Evolutionary conservation across 1,284 basidiomycete species (phyloP).

Genomic region (Golubevia sp.): DNA sequence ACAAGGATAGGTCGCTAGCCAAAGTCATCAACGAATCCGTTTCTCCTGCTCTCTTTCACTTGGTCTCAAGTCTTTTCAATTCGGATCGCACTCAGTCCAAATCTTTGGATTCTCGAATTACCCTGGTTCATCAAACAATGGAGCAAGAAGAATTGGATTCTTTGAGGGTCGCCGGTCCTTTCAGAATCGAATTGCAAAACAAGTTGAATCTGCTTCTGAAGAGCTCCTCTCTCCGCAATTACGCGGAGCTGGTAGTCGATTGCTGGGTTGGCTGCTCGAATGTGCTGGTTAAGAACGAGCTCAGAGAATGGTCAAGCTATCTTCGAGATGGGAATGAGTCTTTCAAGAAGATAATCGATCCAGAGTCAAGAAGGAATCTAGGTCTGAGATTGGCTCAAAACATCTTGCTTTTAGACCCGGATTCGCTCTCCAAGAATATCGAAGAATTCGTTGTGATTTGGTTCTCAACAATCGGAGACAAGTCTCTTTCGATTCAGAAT

Average conservation of each 20-base stretch:
- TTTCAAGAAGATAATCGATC: constrained; percentile 69
- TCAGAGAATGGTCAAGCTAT: constrained; percentile 73
- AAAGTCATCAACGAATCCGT: constrained; percentile 69
- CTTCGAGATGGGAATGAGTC: constrained; percentile 69
- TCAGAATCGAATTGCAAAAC: constrained; percentile 26
- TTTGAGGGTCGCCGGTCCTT: background rate
- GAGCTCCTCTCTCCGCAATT: constrained; percentile 56
- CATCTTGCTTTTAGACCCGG: constrained; percentile 71
- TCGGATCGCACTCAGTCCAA: constrained; percentile 22
- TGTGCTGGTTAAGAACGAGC: constrained; percentile 70
- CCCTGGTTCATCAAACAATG: constrained; percentile 7
- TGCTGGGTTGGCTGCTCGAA: constrained; percentile 78
- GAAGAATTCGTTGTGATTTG: constrained; percentile 35
- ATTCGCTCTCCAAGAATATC: constrained; percentile 8
- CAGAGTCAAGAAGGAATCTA: constrained; percentile 69
- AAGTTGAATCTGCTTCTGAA: constrained; percentile 37
- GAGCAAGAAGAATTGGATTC: background rate
- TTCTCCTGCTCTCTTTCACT: constrained; percentile 70
- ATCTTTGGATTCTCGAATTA: constrained; percentile 17
- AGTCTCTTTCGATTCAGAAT: constrained; percentile 29
- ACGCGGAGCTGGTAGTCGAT: constrained; percentile 69
- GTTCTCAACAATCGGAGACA: constrained; percentile 35
- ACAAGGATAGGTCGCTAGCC: constrained; percentile 56
- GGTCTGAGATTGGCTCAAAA: constrained; percentile 74
- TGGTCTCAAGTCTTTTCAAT: constrained; percentile 68